Conservation (phyloP, 768 basidiomycete species). For the Pisolithus orientalis region DNA sequence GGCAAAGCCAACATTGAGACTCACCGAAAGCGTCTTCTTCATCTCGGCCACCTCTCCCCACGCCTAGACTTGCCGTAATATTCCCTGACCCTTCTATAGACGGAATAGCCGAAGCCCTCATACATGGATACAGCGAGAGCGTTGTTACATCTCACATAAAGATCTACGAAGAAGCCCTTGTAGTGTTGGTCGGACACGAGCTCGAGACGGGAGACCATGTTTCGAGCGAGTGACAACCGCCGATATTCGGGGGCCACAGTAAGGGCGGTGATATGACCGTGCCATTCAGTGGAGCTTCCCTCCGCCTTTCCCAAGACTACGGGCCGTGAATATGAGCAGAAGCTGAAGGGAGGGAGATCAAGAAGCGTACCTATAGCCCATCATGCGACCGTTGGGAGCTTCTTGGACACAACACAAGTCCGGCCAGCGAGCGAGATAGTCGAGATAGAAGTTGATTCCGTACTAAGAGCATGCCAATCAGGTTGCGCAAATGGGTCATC, state of each 20-base stretch:
- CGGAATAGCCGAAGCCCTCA: constrained; percentile 87
- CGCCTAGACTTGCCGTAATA: constrained; percentile 79
- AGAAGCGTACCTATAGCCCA: constrained; percentile 83
- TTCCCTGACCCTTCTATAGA: constrained; percentile 84
- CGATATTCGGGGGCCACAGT: constrained; percentile 94
- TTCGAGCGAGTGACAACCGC: constrained; percentile 76
- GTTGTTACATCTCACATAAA: constrained; percentile 91
- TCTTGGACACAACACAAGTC: constrained; percentile 84
- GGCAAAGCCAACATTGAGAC: constrained; percentile 24
- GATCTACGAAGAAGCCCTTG: constrained; percentile 87
- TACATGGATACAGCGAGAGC: constrained; percentile 84
- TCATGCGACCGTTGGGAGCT: constrained; percentile 74
- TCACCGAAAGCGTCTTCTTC: constrained; percentile 90
- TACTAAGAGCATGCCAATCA: constrained; percentile 47
- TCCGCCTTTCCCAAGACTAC: constrained; percentile 93
- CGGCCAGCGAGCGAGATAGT: constrained; percentile 87
- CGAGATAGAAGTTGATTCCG: constrained; percentile 81
- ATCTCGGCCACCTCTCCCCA: constrained; percentile 70
- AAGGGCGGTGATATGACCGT: constrained; percentile 92
- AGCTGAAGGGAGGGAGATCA: constrained; percentile 4
- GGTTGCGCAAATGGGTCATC: neutral
- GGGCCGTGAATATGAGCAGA: constrained; percentile 1
- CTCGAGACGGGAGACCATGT: constrained; percentile 85
- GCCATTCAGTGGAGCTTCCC: constrained; percentile 69
- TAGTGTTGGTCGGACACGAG: constrained; percentile 75